Evolutionary conservation across 2,329 filamentous ascomycete species (phyloP).

Genomic region (Hypoxylon sp.): DNA sequence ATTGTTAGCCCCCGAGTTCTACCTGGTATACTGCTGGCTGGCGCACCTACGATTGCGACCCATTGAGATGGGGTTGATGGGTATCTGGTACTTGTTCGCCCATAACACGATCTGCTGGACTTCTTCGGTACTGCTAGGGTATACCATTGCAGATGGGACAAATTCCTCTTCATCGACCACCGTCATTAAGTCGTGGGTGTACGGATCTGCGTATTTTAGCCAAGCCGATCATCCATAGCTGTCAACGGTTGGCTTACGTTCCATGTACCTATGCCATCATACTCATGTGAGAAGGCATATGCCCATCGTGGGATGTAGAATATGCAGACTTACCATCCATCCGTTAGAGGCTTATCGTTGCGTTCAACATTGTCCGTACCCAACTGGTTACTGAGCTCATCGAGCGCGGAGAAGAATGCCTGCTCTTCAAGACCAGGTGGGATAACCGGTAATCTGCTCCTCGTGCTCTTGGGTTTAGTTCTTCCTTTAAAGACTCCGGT

Average conservation of each 20-base stretch:
- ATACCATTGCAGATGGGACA: slow-evolving; percentile 59
- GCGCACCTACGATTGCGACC: slow-evolving; percentile 49
- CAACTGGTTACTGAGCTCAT: slow-evolving; percentile 53
- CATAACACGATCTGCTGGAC: slow-evolving; percentile 52
- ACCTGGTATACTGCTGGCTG: background rate
- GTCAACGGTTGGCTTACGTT: slow-evolving; percentile 41
- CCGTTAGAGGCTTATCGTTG: slow-evolving; percentile 56
- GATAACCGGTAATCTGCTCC: slow-evolving; percentile 52
- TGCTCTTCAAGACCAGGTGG: slow-evolving; percentile 55
- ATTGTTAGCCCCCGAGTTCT: background rate
- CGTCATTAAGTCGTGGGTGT: slow-evolving; percentile 58
- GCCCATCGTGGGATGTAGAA: background rate
- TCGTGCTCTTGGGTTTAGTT: slow-evolving; percentile 50
- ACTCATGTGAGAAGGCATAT: slow-evolving; percentile 5
- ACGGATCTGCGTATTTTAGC: slow-evolving; percentile 50
- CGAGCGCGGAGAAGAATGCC: slow-evolving; percentile 52
- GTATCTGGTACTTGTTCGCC: slow-evolving; percentile 50
- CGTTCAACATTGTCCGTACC: slow-evolving; percentile 56
- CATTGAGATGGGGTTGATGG: slow-evolving; percentile 49
- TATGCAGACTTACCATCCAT: slow-evolving; percentile 54
- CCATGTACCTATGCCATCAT: slow-evolving; percentile 48
- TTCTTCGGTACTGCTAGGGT: slow-evolving; percentile 50
- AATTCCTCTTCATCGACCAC: slow-evolving; percentile 61
- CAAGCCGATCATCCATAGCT: background rate
- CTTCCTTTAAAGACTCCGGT: slow-evolving; percentile 52